Conservation (phyloP, 2,329 filamentous ascomycete species). For the Phaeosphaeria sp. region DNA sequence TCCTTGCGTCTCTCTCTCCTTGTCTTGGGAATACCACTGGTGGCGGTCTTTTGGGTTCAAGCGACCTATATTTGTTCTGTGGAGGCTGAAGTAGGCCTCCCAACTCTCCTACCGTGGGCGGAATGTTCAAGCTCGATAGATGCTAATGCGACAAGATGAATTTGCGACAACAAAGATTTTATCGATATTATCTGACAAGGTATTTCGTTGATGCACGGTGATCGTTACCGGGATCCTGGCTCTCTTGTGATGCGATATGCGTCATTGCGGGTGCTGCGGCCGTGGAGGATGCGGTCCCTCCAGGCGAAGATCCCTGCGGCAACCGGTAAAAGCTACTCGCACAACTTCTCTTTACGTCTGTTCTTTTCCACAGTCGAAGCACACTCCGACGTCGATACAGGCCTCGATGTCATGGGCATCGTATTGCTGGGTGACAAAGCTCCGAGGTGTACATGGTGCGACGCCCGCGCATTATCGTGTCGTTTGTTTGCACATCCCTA, state of each 20-base stretch:
- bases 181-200: neutral
- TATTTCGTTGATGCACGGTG: neutral
- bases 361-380: neutral
- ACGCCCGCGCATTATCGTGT: slow-evolving; percentile 7
- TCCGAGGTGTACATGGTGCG: neutral
- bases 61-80: slow-evolving; percentile 18
- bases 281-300: neutral
- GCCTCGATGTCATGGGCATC: neutral
- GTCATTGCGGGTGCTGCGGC: neutral
- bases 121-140: slow-evolving; percentile 14
- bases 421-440: neutral
- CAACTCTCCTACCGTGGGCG: slow-evolving; percentile 3
- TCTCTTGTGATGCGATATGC: neutral
- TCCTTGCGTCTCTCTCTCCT: slow-evolving; percentile 16
- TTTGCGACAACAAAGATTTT: neutral
- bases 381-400: neutral
- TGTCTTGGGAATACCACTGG: slow-evolving; percentile 20
- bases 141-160: slow-evolving; percentile 14
- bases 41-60: slow-evolving; percentile 18
- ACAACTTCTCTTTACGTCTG: neutral
- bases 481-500: slow-evolving; percentile 17
- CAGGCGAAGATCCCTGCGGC: neutral
- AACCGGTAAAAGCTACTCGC: neutral
- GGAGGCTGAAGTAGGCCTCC: neutral
- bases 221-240: neutral